phyloP scores from a whole-genome alignment of 1,284 basidiomycete species.

The Cerrena zonata region DNA sequence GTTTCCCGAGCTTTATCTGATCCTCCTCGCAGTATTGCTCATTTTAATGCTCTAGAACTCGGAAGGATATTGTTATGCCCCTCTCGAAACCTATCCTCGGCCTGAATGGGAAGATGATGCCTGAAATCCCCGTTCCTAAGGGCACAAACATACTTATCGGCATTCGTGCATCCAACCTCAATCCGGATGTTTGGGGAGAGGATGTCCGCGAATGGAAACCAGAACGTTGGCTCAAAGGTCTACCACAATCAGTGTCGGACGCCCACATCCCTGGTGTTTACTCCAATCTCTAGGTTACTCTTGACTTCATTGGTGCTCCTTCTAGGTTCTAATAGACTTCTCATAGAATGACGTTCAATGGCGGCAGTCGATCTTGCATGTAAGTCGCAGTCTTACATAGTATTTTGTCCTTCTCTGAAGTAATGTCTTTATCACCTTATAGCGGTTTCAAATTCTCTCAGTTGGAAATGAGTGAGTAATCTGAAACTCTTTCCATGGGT shows the following conservation, averaged over 20 bases:
- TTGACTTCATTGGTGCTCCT: neutral
- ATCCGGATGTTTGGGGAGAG: conserved; percentile 45
- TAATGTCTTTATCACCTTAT: neutral
- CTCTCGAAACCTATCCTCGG: conserved; percentile 17
- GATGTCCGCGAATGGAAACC: conserved; percentile 45
- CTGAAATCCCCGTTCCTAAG: conserved; percentile 36
- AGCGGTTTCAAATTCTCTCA: conserved; percentile 2
- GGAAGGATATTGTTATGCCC: conserved; percentile 18
- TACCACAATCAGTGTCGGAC: conserved; percentile 7
- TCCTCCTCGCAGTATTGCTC: neutral
- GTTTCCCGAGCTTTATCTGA: too few species aligned
- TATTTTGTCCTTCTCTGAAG: neutral
- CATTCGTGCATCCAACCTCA: conserved; percentile 39
- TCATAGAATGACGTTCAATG: conserved; percentile 5
- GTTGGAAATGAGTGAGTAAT: conserved; percentile 3
- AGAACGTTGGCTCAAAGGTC: conserved; percentile 17
- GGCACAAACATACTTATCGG: conserved; percentile 42
- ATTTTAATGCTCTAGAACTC: neutral
- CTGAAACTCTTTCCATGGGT: neutral
- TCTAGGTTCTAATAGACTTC: neutral
- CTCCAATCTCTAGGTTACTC: conserved; percentile 11
- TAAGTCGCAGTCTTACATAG: neutral
- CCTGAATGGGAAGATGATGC: conserved; percentile 28
- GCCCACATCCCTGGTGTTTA: conserved; percentile 15
- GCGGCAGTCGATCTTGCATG: conserved; percentile 8